Conservation (phyloP, 208 protist species). For the Sergeia podlipaevii region DNA sequence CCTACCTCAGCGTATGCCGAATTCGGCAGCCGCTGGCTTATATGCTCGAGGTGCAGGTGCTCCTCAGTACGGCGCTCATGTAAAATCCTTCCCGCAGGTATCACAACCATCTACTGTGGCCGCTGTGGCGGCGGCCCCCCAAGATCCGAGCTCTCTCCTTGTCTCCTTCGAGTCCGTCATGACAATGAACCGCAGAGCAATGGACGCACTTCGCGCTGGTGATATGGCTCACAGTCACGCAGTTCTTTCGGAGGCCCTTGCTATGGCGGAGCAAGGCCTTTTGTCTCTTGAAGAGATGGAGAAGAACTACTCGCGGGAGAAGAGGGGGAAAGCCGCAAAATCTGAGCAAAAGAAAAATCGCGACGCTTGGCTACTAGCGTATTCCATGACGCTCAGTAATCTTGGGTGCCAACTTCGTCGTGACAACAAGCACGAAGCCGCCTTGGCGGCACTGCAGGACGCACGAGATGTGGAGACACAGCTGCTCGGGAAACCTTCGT, state of each 20-base stretch:
- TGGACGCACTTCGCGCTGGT: conserved; percentile 44
- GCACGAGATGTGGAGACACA: conserved; percentile 62
- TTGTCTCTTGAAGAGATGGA: not conserved
- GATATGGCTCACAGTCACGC: conserved; percentile 34
- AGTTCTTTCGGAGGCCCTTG: conserved; percentile 27
- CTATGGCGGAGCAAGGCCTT: conserved; percentile 17
- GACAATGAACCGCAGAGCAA: conserved; percentile 63
- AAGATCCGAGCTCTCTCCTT: not conserved
- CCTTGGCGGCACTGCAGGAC: conserved; percentile 36
- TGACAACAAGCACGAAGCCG: conserved; percentile 31
- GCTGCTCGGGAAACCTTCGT: conserved; percentile 55
- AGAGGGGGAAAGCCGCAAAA: not conserved
- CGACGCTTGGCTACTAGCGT: conserved; percentile 55
- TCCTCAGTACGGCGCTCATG: too few relatives aligned
- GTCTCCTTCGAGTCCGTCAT: conserved; percentile 34
- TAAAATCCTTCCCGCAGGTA: too few relatives aligned
- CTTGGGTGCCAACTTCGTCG: conserved; percentile 77
- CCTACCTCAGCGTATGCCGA: too few relatives aligned
- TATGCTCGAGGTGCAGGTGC: too few relatives aligned
- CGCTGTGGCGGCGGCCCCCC: too few relatives aligned
- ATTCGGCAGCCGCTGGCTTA: too few relatives aligned
- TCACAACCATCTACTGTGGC: not conserved
- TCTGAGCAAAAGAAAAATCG: not conserved
- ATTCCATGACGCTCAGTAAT: conserved; percentile 77
- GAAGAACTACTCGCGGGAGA: not conserved